A percentile compares a stretch with the other conserved stretches of the same genome.
Evolutionary conservation across 139 green algal genomes (phyloP).

Genomic region (Closterium sp.): DNA sequence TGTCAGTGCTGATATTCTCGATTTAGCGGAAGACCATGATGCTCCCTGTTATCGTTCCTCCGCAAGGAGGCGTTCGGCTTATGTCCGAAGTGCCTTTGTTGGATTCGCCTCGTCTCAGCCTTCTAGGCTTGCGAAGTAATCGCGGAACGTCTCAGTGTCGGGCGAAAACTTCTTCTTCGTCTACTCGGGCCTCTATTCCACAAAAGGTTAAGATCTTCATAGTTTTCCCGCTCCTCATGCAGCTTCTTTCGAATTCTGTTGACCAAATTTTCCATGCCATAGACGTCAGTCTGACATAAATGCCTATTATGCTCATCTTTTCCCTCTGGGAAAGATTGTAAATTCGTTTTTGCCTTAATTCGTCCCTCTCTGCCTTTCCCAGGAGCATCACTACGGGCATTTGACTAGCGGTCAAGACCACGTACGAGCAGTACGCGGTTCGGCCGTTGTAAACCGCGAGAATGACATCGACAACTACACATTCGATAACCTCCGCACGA

Average conservation of each 20-base stretch:
- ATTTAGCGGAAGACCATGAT: background rate
- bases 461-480: background rate
- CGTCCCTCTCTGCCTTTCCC: background rate
- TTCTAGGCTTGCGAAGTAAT: background rate
- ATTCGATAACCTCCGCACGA: background rate
- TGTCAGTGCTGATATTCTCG: background rate
- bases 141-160: background rate
- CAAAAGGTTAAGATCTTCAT: background rate
- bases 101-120: background rate
- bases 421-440: background rate
- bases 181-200: background rate
- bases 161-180: background rate
- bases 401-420: background rate
- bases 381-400: background rate
- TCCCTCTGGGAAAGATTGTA: no score
- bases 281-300: background rate
- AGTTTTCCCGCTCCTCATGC: background rate
- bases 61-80: background rate
- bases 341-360: background rate
- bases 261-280: background rate
- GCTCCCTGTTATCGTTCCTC: background rate
- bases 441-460: background rate
- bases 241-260: background rate
- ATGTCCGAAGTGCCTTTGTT: background rate
- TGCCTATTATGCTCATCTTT: background rate